These are phyloP conservation scores for Psophocarpus tetragonolobus DNA, from an alignment of 306 rosid species.

Conservation along the genomic window DNA sequence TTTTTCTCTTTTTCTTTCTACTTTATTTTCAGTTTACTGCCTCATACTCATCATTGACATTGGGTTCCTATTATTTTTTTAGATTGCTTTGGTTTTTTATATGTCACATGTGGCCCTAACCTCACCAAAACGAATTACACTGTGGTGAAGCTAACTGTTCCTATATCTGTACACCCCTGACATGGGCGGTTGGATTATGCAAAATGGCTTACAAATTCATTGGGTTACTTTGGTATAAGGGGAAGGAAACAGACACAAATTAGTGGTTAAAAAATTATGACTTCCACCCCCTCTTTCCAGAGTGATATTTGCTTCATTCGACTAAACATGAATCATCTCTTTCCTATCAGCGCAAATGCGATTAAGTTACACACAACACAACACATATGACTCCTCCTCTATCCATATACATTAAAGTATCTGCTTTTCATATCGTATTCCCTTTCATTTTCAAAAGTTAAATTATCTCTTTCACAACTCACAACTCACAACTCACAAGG, in stretches of 20 bases:
- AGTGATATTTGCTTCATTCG: background rate
- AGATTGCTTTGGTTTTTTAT: constrained; percentile 14
- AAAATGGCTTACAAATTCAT: background rate
- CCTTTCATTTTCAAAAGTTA: background rate
- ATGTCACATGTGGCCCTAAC: background rate
- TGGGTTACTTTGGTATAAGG: constrained; percentile 3
- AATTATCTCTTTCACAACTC: constrained; percentile 11
- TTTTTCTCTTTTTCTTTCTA: background rate
- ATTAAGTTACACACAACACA: constrained; percentile 1
- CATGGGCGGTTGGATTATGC: background rate
- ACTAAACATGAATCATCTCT: background rate
- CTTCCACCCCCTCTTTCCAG: too few species aligned
- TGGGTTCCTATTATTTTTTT: too few species aligned
- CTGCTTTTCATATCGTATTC: background rate
- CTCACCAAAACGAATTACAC: too few species aligned
- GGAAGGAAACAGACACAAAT: background rate
- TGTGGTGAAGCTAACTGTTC: too few species aligned
- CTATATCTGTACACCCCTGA: background rate
- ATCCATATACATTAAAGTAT: background rate
- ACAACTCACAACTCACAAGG: background rate
- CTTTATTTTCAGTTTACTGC: background rate
- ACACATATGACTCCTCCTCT: background rate
- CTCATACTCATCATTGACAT: constrained; percentile 22
- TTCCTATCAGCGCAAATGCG: background rate
- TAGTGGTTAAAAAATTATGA: constrained; percentile 12